These are phyloP conservation scores for Boehmeria nivea DNA, from an alignment of 306 rosid genomes.

Conservation along the genomic window DNA sequence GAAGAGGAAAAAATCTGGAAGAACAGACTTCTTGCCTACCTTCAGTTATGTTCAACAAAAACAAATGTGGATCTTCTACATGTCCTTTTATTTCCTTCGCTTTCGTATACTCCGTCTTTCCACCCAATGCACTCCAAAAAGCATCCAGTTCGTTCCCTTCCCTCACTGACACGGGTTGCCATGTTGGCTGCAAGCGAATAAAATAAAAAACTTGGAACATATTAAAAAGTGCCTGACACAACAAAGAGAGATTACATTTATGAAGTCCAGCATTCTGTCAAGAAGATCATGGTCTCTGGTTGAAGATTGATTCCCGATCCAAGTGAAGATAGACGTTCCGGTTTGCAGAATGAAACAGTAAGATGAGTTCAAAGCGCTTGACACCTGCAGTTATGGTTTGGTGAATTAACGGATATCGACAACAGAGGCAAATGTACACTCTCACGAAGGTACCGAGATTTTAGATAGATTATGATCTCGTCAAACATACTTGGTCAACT, in stretches of 20 bases:
- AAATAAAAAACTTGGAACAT: slow-evolving; percentile 6
- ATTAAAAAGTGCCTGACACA: background rate
- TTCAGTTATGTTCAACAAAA: slow-evolving; percentile 51
- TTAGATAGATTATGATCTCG: background rate
- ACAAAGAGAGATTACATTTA: slow-evolving; percentile 40
- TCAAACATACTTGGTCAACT: slow-evolving; percentile 67
- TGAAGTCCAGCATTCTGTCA: slow-evolving; percentile 69
- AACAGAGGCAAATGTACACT: background rate
- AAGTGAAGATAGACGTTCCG: slow-evolving; percentile 56
- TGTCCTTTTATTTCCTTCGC: slow-evolving; percentile 66
- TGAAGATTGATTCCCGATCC: slow-evolving; percentile 84
- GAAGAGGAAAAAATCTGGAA: slow-evolving; percentile 9
- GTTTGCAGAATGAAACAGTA: slow-evolving; percentile 81
- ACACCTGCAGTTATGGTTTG: slow-evolving; percentile 43
- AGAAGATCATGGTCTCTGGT: slow-evolving; percentile 83
- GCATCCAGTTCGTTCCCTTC: slow-evolving; percentile 86
- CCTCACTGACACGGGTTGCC: slow-evolving; percentile 78
- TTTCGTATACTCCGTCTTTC: slow-evolving; percentile 65
- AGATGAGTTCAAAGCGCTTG: slow-evolving; percentile 82
- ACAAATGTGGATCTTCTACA: slow-evolving; percentile 76
- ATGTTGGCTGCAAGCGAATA: slow-evolving; percentile 54
- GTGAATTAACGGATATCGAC: background rate
- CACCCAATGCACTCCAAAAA: slow-evolving; percentile 76
- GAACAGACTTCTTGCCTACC: slow-evolving; percentile 49
- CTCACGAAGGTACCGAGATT: background rate